Evolutionary conservation across 768 basidiomycete genomes (phyloP).

Genomic region (Mycena kentingensis): DNA sequence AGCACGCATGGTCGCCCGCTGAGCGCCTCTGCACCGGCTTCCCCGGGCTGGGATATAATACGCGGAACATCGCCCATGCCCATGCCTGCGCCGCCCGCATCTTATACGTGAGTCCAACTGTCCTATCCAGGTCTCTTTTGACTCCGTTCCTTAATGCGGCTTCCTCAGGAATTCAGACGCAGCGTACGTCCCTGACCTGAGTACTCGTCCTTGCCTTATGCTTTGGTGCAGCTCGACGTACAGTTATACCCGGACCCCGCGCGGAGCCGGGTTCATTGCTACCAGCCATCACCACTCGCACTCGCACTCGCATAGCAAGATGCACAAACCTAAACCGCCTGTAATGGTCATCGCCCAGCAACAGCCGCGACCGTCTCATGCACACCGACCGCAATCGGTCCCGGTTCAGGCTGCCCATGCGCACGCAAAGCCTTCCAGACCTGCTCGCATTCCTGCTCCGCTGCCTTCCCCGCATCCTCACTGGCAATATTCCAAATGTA

Average conservation of each 20-base stretch:
- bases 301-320: conserved; percentile 2
- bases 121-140: background rate
- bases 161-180: conserved; percentile 7
- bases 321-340: conserved; percentile 2
- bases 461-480: conserved; percentile 10
- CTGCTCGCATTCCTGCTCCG: background rate
- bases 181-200: background rate
- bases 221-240: conserved; percentile 3
- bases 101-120: background rate
- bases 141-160: background rate
- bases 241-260: conserved; percentile 8
- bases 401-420: background rate
- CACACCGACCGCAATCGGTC: background rate
- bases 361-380: conserved; percentile 1
- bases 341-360: too few species aligned
- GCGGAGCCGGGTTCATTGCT: conserved; percentile 6
- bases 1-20: background rate
- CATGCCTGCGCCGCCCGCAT: conserved; percentile 3
- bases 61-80: conserved; percentile 3
- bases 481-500: conserved; percentile 27
- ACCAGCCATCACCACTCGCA: conserved; percentile 7
- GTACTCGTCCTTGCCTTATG: background rate
- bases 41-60: conserved; percentile 7
- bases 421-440: too few species aligned
- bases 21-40: conserved; percentile 5